These are phyloP conservation scores for Penicillium paxilli DNA, from an alignment of 495 filamentous ascomycete species.

Conservation along the genomic window DNA sequence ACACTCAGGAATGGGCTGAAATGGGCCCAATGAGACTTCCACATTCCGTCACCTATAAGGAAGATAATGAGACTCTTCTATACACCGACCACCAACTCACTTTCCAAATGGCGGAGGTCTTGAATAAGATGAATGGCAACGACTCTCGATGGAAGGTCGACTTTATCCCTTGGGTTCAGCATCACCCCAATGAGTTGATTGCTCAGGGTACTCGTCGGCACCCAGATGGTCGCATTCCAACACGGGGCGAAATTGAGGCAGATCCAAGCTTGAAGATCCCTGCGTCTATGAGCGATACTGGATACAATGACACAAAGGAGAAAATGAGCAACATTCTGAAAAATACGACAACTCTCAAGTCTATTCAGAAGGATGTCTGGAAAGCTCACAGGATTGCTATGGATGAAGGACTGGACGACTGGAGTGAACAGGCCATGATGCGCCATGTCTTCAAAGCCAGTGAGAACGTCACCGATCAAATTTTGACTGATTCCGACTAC, in stretches of 20 bases:
- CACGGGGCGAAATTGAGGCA: constrained; percentile 29
- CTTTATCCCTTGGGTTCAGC: constrained; percentile 65
- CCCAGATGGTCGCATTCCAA: constrained; percentile 45
- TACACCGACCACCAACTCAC: constrained; percentile 57
- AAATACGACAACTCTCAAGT: constrained; percentile 18
- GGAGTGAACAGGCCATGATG: constrained; percentile 30
- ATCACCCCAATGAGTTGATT: constrained; percentile 50
- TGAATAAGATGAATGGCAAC: constrained; percentile 57
- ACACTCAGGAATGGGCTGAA: constrained; percentile 61
- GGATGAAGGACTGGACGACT: constrained; percentile 27
- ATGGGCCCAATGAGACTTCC: constrained; percentile 71
- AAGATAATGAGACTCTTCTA: constrained; percentile 48
- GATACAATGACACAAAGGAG: constrained; percentile 11
- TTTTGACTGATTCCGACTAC: constrained; percentile 25
- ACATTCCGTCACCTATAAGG: constrained; percentile 34
- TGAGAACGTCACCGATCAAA: constrained; percentile 27
- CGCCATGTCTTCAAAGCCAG: constrained; percentile 22
- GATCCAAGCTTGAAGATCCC: constrained; percentile 22
- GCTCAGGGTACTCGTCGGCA: constrained; percentile 51
- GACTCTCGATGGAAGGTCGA: constrained; percentile 52
- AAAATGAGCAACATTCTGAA: constrained; percentile 20
- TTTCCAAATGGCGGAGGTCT: constrained; percentile 56
- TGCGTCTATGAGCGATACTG: constrained; percentile 1
- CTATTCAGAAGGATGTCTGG: constrained; percentile 23
- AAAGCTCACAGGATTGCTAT: constrained; percentile 22